phyloP scores from a whole-genome alignment of 2,329 filamentous ascomycete genomes.

The Xylaria sp. region DNA sequence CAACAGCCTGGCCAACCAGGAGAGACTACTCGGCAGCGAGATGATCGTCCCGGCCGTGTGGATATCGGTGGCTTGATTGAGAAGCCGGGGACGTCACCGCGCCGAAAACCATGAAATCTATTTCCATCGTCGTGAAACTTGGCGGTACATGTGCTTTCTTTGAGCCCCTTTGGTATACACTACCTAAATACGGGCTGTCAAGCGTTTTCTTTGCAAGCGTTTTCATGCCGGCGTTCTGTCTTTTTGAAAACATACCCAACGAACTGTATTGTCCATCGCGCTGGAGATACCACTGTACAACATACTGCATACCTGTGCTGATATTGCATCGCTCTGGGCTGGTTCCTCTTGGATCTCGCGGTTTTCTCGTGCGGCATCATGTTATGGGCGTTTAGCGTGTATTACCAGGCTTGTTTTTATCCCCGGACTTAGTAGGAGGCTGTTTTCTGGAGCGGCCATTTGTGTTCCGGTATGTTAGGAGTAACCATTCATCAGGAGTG shows the following conservation, averaged over 20 bases:
- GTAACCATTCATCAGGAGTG: conserved; percentile 19
- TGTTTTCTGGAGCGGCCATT: conserved; percentile 15
- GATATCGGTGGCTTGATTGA: conserved; percentile 73
- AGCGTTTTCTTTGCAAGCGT: conserved; percentile 35
- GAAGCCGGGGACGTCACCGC: conserved; percentile 58
- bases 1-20: conserved; percentile 44
- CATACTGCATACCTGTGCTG: conserved; percentile 38
- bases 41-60: conserved; percentile 65
- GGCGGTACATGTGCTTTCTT: conserved; percentile 8
- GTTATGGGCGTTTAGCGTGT: conserved; percentile 37
- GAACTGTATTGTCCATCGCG: conserved; percentile 45
- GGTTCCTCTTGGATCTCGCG: conserved; percentile 24
- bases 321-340: conserved; percentile 35
- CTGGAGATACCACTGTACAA: conserved; percentile 52
- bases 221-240: conserved; percentile 27
- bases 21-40: conserved; percentile 54
- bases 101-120: conserved; percentile 35
- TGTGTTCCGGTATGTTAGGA: conserved; percentile 8
- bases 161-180: not conserved
- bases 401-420: conserved; percentile 32
- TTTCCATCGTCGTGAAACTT: conserved; percentile 29
- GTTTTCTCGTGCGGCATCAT: conserved; percentile 35
- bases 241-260: conserved; percentile 47
- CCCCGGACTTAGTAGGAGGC: conserved; percentile 3
- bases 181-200: conserved; percentile 5